Evolutionary conservation across 495 filamentous ascomycete genomes (phyloP), one percentile per base, ranked within the genome.

Genomic region (Pseudotulostoma volvatum): DNA sequence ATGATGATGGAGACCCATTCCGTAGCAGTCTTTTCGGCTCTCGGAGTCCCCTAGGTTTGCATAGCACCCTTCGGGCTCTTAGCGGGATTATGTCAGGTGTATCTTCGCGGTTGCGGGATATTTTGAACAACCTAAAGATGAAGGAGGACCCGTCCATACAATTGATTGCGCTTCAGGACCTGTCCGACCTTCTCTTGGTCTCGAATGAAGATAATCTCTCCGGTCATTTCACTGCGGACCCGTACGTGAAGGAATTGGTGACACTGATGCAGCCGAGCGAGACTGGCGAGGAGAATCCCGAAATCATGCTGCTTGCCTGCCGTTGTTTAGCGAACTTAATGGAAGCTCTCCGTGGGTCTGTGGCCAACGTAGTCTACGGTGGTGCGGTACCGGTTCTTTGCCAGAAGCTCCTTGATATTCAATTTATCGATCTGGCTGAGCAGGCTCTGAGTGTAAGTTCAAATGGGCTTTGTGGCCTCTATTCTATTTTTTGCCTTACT

Each of bases 281-380:
- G 18, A 72, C 77, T 33, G 85, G 83, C 14, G 83, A 87, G 46
- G 85, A 92, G 54, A 94, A 93, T 51, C 81, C 87, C 3, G 88
- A 99, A 57, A 94, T 95, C 47, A 95, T 95, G 87, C 77, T 96
- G 2, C 71, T 95, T 42, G 92, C 92, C 3, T 96, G 92, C 55
- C 81, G 92, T 34, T 96, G 83, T 56, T 76, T 99, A 34, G 92
- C 92, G 35, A 95, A 99, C 48, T 56, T 99, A 20, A 99, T 99
- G 88, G 92, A 99, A 54, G 92, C 92, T 19, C 63, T 96, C 16
- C 86, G 90, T 16, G 75, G 83, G 13, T 87, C 90, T 37, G 87
- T 86, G 17, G 83, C 86, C 11, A 93, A 88, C 55, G 85, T 99
- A 16, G 92, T 96, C 25, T 96, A 95, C 53, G 86, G 87, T 11